phyloP scores from a whole-genome alignment of 1,139 yeast species.

The Hanseniaspora uvarum region DNA sequence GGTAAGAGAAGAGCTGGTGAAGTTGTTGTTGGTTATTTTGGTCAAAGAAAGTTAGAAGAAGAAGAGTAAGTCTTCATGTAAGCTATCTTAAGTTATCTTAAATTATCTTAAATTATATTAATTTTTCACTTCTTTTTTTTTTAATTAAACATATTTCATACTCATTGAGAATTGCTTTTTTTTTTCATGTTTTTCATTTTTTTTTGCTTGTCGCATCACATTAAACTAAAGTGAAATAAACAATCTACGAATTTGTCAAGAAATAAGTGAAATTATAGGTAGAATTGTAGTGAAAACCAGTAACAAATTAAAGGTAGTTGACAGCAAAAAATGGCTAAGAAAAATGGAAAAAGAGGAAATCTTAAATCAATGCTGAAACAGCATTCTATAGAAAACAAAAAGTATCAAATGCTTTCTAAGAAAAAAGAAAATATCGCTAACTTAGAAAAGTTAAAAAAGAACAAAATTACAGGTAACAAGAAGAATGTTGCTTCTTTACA shows the following conservation, averaged over 20 bases:
- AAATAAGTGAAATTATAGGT: too few species aligned
- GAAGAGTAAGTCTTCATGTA: slow-evolving; percentile 15
- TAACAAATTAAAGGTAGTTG: too few species aligned
- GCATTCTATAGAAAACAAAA: slow-evolving; percentile 1
- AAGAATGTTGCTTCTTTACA: slow-evolving; percentile 25
- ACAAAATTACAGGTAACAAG: slow-evolving; percentile 25
- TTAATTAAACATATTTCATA: not conserved
- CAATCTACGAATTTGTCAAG: not conserved
- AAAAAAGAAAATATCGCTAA: slow-evolving; percentile 23
- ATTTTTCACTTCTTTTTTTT: not conserved
- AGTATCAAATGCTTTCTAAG: slow-evolving; percentile 19
- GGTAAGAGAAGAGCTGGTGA: slow-evolving; percentile 36
- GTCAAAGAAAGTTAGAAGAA: slow-evolving; percentile 35
- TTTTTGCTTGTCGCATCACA: not conserved
- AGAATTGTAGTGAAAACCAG: too few species aligned
- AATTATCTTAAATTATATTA: too few species aligned
- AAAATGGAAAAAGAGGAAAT: slow-evolving; percentile 38
- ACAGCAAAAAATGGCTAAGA: slow-evolving; percentile 22
- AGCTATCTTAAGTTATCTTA: too few species aligned
- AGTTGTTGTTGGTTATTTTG: slow-evolving; percentile 55
- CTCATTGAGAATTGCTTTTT: not conserved
- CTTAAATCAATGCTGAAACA: slow-evolving; percentile 24
- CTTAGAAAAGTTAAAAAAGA: slow-evolving; percentile 24
- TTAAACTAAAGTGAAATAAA: not conserved
- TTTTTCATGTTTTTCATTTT: not conserved